Conservation (phyloP, 805 yeast species). For the Zygosaccharomyces gambellarensis region DNA sequence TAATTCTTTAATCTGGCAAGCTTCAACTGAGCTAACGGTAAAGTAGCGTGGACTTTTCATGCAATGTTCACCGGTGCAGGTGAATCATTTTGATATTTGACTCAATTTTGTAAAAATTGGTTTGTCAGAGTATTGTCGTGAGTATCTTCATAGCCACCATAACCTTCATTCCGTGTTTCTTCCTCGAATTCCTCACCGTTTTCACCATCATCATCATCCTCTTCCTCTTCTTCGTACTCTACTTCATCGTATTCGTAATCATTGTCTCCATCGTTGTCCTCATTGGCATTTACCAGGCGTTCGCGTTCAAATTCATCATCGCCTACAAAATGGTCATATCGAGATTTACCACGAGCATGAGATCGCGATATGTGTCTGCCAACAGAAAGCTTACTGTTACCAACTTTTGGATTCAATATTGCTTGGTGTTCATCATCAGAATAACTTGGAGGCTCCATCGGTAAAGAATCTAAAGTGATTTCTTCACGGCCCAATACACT, state of each 20-base stretch:
- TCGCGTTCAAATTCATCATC: background rate
- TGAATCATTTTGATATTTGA: background rate
- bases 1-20: background rate
- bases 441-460: conserved; percentile 39
- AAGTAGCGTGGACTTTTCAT: no score
- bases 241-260: background rate
- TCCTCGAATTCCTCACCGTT: conserved; percentile 9
- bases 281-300: conserved; percentile 7
- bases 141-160: conserved; percentile 6
- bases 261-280: conserved; percentile 4
- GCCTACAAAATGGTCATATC: background rate
- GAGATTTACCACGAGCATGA: background rate
- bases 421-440: conserved; percentile 20
- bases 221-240: background rate
- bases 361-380: background rate
- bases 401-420: background rate
- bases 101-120: conserved; percentile 14
- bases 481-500: conserved; percentile 23
- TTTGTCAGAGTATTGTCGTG: conserved; percentile 15
- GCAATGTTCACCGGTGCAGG: no score
- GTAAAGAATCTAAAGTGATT: conserved; percentile 33
- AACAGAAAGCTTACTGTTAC: background rate
- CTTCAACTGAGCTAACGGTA: background rate
- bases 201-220: conserved; percentile 14
- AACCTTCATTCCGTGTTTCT: conserved; percentile 3